phyloP scores from a whole-genome alignment of 352 stramenopile species.

The Peronospora destructor region DNA sequence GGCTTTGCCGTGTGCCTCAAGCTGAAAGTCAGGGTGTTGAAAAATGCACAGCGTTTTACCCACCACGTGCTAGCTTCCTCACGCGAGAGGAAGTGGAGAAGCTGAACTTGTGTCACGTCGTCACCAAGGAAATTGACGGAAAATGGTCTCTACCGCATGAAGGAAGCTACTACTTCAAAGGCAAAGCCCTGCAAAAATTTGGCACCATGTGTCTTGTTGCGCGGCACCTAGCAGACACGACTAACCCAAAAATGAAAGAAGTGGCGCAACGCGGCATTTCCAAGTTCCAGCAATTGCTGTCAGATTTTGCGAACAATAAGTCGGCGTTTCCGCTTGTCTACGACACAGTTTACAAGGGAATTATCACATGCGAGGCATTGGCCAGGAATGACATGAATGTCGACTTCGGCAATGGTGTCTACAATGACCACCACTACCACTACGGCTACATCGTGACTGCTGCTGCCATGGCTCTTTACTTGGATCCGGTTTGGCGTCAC shows the following conservation, averaged over 20 bases:
- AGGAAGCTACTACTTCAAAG: slow-evolving; percentile 83
- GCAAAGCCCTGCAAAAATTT: slow-evolving; percentile 73
- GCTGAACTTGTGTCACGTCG: slow-evolving; percentile 35
- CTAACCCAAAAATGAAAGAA: slow-evolving; percentile 39
- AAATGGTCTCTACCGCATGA: slow-evolving; percentile 57
- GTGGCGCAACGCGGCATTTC: slow-evolving; percentile 40
- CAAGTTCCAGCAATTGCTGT: slow-evolving; percentile 42
- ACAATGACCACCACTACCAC: slow-evolving; percentile 76
- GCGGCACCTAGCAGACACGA: slow-evolving; percentile 47
- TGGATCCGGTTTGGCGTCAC: slow-evolving; percentile 36
- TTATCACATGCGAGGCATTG: slow-evolving; percentile 53
- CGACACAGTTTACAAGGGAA: slow-evolving; percentile 62
- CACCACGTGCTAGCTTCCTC: slow-evolving; percentile 23
- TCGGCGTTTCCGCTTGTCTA: slow-evolving; percentile 53
- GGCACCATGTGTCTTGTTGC: slow-evolving; percentile 72
- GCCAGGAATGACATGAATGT: slow-evolving; percentile 57
- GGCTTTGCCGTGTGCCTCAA: slow-evolving; percentile 43
- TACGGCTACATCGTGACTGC: slow-evolving; percentile 63
- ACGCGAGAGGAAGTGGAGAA: slow-evolving; percentile 31
- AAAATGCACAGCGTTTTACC: slow-evolving; percentile 45
- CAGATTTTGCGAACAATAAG: slow-evolving; percentile 39
- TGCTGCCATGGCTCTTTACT: slow-evolving; percentile 38
- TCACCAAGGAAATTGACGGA: slow-evolving; percentile 59
- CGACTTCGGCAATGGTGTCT: slow-evolving; percentile 64
- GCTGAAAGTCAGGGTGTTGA: slow-evolving; percentile 38